phyloP scores from a whole-genome alignment of 805 yeast species.

The Kodamaea leandrae region DNA sequence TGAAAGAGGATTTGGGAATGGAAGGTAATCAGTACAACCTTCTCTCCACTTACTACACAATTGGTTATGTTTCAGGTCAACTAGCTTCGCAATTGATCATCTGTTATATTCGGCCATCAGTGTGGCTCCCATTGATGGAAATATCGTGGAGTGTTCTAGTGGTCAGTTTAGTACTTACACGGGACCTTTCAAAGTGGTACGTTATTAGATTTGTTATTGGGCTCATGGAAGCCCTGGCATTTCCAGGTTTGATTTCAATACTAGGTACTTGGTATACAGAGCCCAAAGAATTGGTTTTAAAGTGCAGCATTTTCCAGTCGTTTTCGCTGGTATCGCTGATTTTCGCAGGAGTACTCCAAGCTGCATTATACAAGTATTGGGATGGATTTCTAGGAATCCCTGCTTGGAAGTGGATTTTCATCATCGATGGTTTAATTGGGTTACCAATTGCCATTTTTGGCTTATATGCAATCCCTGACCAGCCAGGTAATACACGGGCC shows the following conservation, averaged over 20 bases:
- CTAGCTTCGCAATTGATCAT: slow-evolving; percentile 12
- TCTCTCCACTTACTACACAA: slow-evolving; percentile 10
- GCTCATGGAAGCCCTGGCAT: slow-evolving; percentile 24
- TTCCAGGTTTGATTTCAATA: slow-evolving; percentile 14
- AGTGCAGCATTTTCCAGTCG: slow-evolving; percentile 15
- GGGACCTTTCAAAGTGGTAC: slow-evolving; percentile 14
- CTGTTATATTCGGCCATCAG: slow-evolving; percentile 27
- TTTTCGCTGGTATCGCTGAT: slow-evolving; percentile 13
- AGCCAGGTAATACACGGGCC: slow-evolving; percentile 17
- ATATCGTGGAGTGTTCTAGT: slow-evolving; percentile 37
- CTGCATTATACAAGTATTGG: slow-evolving; percentile 21
- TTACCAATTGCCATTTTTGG: slow-evolving; percentile 38
- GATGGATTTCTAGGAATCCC: slow-evolving; percentile 38
- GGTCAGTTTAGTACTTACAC: slow-evolving; percentile 30
- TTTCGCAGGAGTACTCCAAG: slow-evolving; percentile 20
- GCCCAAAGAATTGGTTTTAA: slow-evolving; percentile 19
- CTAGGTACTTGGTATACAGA: slow-evolving; percentile 23
- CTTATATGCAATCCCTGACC: slow-evolving; percentile 47
- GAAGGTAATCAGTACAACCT: slow-evolving; percentile 15
- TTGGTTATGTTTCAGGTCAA: slow-evolving; percentile 16
- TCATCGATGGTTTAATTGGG: slow-evolving; percentile 32
- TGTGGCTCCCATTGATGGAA: slow-evolving; percentile 32
- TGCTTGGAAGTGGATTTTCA: slow-evolving; percentile 50
- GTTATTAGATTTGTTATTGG: slow-evolving; percentile 24
- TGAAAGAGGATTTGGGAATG: slow-evolving; percentile 18